phyloP scores from a whole-genome alignment of 2,329 filamentous ascomycete species.

The Colletotrichum falcatum region DNA sequence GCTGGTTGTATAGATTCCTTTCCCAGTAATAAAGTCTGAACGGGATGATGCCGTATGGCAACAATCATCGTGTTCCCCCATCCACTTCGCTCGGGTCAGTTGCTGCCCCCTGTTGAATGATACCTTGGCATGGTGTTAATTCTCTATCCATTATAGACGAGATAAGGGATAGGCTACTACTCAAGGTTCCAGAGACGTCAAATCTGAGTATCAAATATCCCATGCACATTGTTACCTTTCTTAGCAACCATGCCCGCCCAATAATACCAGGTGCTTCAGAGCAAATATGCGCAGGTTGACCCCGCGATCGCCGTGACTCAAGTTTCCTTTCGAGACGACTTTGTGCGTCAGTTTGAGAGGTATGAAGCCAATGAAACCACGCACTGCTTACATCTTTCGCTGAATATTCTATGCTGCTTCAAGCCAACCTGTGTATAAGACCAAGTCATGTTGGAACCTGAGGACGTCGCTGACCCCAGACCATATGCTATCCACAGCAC shows the following conservation, averaged over 20 bases:
- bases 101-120: not conserved
- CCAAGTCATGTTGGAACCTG: not conserved
- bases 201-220: too few relatives aligned
- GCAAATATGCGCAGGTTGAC: conserved; percentile 37
- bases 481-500: not conserved
- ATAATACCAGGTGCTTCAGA: not conserved
- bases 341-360: not conserved
- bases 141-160: not conserved
- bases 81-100: not conserved
- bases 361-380: not conserved
- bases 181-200: not conserved
- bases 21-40: too few relatives aligned
- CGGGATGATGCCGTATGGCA: not conserved
- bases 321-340: not conserved
- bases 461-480: not conserved
- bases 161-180: not conserved
- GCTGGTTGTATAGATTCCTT: too few relatives aligned
- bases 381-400: too few relatives aligned
- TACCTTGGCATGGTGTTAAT: not conserved
- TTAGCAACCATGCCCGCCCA: not conserved
- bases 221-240: not conserved
- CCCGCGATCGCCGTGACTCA: not conserved
- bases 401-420: not conserved
- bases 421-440: not conserved
- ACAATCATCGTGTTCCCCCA: not conserved